Evolutionary conservation across 805 yeast genomes (phyloP), one percentile per base, ranked within the genome.

Genomic region (Monosporozyma siamensis): DNA sequence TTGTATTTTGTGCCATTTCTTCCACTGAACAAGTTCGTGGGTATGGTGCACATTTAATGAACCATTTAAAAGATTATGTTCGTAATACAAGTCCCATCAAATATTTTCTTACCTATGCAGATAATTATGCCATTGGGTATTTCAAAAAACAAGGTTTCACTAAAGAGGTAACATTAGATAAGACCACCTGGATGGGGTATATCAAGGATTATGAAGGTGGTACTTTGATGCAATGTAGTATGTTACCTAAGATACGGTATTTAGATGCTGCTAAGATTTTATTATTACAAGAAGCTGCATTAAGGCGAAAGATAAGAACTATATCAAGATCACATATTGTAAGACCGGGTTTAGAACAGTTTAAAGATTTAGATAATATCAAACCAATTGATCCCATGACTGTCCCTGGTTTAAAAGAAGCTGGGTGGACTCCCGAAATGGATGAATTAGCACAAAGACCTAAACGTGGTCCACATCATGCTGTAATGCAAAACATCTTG

Each of bases 191-290:
- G 99, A 86, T 87, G 92, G 99, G 99, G 3, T 92, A 92, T 63
- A 92, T 92, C 58, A 92, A 92, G 63, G 98, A 92, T 68, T 92
- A 92, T 64, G 99, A 92, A 66, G 99, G 99, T 21, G 98, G 97
- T 53, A 92, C 98, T 1, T 68, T 92, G 47, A 90, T 92, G 97
- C 97, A 92, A 66, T 92, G 98, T 59, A 67, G 90, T 1, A 89
- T 90, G 94, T 68, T 92, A 41, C 97, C 97, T 1, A 70, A 77
- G 39, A 79, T 87, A 44, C 75, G 97, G 50, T 92, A 92, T 62
- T 68, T 92, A 40, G 98, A 92, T 60, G 81, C 86, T 50, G 82
- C 82, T 1, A 90, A 88, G 61, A 86, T 92, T 34, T 64, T 92
- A 40, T 67, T 92, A 41, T 66, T 89, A 22, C 98, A 92, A 60